These are phyloP conservation scores for Hypericum perforatum DNA, from an alignment of 345 rosid species.

Conservation along the genomic window DNA sequence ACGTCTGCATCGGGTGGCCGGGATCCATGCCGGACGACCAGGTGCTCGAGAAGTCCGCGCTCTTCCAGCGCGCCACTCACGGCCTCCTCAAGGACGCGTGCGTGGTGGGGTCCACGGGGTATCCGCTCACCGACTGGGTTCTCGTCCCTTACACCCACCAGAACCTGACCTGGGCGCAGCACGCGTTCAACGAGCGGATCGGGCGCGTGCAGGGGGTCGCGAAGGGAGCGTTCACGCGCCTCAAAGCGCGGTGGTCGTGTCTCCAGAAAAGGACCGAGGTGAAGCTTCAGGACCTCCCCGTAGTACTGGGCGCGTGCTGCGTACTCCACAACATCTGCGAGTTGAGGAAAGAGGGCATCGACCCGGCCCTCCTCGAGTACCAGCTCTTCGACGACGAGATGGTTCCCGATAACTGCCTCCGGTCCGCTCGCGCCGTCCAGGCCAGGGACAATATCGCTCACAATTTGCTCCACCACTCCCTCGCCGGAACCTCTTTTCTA, in stretches of 20 bases:
- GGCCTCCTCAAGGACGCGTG: constrained; percentile 51
- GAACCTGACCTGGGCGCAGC: constrained; percentile 74
- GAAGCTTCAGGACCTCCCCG: constrained; percentile 70
- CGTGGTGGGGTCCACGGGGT: constrained; percentile 54
- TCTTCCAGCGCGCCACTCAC: constrained; percentile 43
- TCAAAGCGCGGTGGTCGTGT: constrained; percentile 72
- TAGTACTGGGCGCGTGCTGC: constrained; percentile 78
- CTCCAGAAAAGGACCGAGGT: constrained; percentile 74
- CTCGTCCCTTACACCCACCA: constrained; percentile 62
- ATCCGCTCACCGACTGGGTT: constrained; percentile 63
- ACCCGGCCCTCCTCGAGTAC: constrained; percentile 26
- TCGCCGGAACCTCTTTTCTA: constrained; percentile 36
- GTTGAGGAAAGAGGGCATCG: constrained; percentile 52
- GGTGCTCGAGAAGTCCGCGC: constrained; percentile 59
- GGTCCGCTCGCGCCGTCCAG: constrained; percentile 35
- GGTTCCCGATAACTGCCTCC: constrained; percentile 42
- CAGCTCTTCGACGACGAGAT: constrained; percentile 58
- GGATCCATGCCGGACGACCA: constrained; percentile 74
- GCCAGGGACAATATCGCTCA: constrained; percentile 70
- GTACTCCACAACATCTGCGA: constrained; percentile 75
- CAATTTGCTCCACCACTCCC: constrained; percentile 63
- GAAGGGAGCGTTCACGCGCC: constrained; percentile 41
- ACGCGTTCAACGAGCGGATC: constrained; percentile 54
- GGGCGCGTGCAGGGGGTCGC: constrained; percentile 32
- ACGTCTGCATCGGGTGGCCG: constrained; percentile 75